Evolutionary conservation across 129 eudicot species (phyloP).

Genomic region (Helianthus tuberosus): DNA sequence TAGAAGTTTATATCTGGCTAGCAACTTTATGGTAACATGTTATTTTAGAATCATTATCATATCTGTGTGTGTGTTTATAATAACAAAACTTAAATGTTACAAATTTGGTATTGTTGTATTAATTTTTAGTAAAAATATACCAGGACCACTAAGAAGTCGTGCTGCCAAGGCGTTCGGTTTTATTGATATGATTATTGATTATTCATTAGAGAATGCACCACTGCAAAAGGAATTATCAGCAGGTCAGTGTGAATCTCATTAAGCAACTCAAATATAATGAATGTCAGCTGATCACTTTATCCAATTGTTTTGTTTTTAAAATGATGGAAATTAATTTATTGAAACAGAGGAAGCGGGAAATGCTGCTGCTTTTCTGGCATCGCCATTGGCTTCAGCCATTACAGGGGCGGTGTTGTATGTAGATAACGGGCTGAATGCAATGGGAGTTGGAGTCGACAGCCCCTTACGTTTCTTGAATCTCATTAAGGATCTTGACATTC

Average conservation of each 20-base stretch:
- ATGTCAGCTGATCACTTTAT: not conserved
- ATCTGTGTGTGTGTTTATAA: no score
- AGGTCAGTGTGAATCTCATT: conserved; percentile 37
- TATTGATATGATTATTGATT: conserved; percentile 78
- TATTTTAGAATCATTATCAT: no score
- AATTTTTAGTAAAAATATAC: not conserved
- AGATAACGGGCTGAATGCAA: no score
- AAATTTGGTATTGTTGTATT: conserved; percentile 6
- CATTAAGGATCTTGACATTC: no score
- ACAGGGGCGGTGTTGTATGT: no score
- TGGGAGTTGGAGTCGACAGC: no score
- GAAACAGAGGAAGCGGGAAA: conserved; percentile 91
- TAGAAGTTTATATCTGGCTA: no score
- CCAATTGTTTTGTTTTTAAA: not conserved
- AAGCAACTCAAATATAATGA: conserved; percentile 1
- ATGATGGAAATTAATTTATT: not conserved
- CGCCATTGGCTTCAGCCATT: no score
- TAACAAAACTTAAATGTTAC: not conserved
- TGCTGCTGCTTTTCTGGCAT: conserved; percentile 68
- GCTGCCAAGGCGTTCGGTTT: conserved; percentile 89
- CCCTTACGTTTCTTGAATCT: no score
- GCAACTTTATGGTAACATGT: no score
- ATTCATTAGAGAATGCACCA: conserved; percentile 70
- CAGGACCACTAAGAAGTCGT: conserved; percentile 94
- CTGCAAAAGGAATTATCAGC: conserved; percentile 71